Evolutionary conservation across 805 yeast species (phyloP).

Genomic region (Candida yuanshanica): DNA sequence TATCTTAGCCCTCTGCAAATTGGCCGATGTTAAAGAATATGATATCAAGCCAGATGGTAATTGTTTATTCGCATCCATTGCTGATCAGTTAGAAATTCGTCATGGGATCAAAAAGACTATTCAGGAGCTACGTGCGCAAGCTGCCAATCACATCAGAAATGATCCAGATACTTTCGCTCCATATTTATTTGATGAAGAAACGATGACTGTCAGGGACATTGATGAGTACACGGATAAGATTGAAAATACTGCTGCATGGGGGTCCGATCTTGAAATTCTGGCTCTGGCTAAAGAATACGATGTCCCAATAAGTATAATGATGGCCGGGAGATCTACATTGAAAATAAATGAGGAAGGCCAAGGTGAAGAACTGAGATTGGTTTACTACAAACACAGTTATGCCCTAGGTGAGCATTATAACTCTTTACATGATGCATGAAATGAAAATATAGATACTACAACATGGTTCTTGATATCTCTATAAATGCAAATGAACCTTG

Average conservation of each 20-base stretch:
- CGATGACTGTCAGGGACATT: slow-evolving; percentile 57
- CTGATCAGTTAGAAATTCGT: slow-evolving; percentile 65
- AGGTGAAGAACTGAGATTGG: slow-evolving; percentile 57
- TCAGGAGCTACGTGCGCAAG: slow-evolving; percentile 51
- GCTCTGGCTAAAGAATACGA: slow-evolving; percentile 71
- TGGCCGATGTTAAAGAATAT: slow-evolving; percentile 44
- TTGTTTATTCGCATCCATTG: slow-evolving; percentile 81
- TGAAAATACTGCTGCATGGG: slow-evolving; percentile 87
- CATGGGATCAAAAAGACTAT: slow-evolving; percentile 36
- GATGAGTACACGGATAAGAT: slow-evolving; percentile 64
- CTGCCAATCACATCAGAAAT: slow-evolving; percentile 60
- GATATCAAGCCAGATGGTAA: slow-evolving; percentile 92
- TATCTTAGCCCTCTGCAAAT: slow-evolving; percentile 46
- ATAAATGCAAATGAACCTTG: neutral
- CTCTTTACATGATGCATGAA: slow-evolving; percentile 48
- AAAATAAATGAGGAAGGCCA: slow-evolving; percentile 48
- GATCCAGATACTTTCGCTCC: slow-evolving; percentile 74
- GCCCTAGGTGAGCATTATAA: slow-evolving; percentile 96
- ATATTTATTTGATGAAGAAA: slow-evolving; percentile 74
- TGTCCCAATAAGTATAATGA: slow-evolving; percentile 69
- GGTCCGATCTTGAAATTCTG: slow-evolving; percentile 87
- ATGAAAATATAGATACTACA: neutral
- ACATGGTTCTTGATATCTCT: neutral
- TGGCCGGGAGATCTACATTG: slow-evolving; percentile 70
- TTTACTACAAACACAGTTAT: slow-evolving; percentile 77